Evolutionary conservation across 2,329 filamentous ascomycete genomes (phyloP), one percentile per base, ranked within the genome.

Genomic region (Clarireedia paspali): DNA sequence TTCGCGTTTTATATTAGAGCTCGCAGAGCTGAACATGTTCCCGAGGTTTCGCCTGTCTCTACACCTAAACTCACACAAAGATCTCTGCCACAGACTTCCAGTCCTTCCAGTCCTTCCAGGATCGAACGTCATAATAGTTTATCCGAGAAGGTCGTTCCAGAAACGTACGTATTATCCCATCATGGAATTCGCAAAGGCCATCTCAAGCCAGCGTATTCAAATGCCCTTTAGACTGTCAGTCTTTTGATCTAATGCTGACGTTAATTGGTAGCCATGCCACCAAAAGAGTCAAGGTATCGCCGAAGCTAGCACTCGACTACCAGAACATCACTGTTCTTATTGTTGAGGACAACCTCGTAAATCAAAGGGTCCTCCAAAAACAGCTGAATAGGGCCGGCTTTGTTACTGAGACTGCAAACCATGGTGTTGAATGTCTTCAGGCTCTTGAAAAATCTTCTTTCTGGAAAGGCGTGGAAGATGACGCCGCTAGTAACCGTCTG

Each of bases 1-100:
- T 91, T 91, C 70, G 84, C 84, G 0, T 91, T 91, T 67, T 86
- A 90, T 63, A 80, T 86, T n/a, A 67, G 45, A 39, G 78, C 83
- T 38, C 57, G 65, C 5, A 57, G 61, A 34, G 52, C 52, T 26
- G 50, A 59, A 34, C 14, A 39, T 42, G 24, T n/a, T 36, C 53
- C 53, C 10, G 17, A 52, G 7, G 30, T 27, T 7, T 51, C 53
- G 23, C 47, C 53, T 17, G 14, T 56, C 38, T 50, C 53, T 34
- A 38, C 53, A 24, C 48, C 47, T 23, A 55, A 15, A 24, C 24
- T 5, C 36, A 34, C 10, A 55, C 38, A 4, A 9, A 47, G 24
- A 42, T 24, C 17, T 23, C 14, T 5, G 26, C 23, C 23, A 44
- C 53, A 26, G n/a, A 24, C 2, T 17, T 30, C 9, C 15, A 47